Base-by-base conservation (phyloP, 202 grass and related monocot species). In the Carex arenaria region DNA sequence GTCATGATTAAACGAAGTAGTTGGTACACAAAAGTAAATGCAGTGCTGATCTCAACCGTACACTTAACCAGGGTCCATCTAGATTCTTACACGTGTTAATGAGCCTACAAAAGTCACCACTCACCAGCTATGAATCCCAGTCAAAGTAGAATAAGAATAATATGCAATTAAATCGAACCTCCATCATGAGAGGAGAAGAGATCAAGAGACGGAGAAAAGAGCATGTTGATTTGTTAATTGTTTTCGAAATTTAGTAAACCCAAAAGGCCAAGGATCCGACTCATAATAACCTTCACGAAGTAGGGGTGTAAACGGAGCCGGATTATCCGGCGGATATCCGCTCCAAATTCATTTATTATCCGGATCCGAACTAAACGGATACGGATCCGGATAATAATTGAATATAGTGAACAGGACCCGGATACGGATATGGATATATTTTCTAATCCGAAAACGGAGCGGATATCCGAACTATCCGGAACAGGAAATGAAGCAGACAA, bases 141-240 rank as follows among this genome's bases (percentile, higher is more conserved):
- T 90, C 92, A 92, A 94, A 85, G 59, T 28, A 61, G 92, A 92
- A 92, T 94, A 82, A 92, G 92, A 92, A 92, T 80, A 32, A 36
- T 19, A 77, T 77, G 3, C 3, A 56, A 76, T 30, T 57, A 76
- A 76, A 43, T 72, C 79, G 57, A 84, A 80, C 15, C 87, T 87
- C 74, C 80, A 88, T 92, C 78, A 92, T 90, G 51, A 78, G 77
- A 60, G 66, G 42, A 45, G 42, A 26, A 26, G 0, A 26, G 0
- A 36, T 0, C n/a, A n/a, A n/a, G 92, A 87, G 89, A 86, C 19
- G 83, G 3, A 32, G 45, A 80, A 88, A 92, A 49, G 9, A 43
- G 7, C 42, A 49, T 87, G 56, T 10, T 84, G 81, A 72, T 75
- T 84, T 80, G 20, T 64, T 32, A 72, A 68, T 84, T 80, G 20